These are phyloP conservation scores for Irpex rosettiformis DNA, from an alignment of 1,284 basidiomycete genomes.

Conservation along the genomic window DNA sequence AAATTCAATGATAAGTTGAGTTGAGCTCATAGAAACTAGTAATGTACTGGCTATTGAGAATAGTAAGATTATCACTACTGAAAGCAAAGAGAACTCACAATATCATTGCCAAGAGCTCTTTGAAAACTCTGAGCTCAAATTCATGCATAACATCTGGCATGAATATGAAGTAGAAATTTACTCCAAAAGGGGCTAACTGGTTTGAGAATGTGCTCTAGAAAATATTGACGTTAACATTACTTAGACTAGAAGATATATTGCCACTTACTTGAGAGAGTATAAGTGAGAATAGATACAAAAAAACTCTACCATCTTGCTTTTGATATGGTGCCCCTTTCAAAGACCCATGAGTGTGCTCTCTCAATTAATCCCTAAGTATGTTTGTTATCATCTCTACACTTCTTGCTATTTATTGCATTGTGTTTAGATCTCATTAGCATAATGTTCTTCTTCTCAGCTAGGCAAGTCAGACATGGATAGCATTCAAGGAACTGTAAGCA, in stretches of 20 bases:
- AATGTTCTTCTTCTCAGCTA: constrained; percentile 19
- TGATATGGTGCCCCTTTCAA: constrained; percentile 6
- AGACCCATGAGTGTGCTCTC: constrained; percentile 4
- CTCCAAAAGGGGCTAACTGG: constrained; percentile 18
- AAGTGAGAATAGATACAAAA: constrained; percentile 5
- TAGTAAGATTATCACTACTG: neutral
- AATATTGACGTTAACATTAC: neutral
- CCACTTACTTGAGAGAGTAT: neutral
- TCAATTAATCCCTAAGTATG: neutral
- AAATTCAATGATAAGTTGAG: neutral
- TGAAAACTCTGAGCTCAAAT: constrained; percentile 37
- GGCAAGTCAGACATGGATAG: constrained; percentile 30
- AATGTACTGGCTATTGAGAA: neutral
- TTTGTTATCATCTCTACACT: constrained; percentile 1
- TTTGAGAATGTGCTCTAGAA: constrained; percentile 28
- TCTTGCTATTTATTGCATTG: constrained; percentile 3
- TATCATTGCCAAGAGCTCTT: constrained; percentile 16
- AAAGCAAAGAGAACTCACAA: constrained; percentile 8
- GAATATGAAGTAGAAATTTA: constrained; percentile 29
- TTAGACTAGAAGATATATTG: neutral
- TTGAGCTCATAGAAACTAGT: neutral
- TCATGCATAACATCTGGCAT: constrained; percentile 35
- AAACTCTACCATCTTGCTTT: neutral
- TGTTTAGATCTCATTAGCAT: constrained; percentile 5
- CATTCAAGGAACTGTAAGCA: constrained; percentile 17